phyloP scores from a whole-genome alignment of 1,284 basidiomycete species.

The Ustilago sp. region DNA sequence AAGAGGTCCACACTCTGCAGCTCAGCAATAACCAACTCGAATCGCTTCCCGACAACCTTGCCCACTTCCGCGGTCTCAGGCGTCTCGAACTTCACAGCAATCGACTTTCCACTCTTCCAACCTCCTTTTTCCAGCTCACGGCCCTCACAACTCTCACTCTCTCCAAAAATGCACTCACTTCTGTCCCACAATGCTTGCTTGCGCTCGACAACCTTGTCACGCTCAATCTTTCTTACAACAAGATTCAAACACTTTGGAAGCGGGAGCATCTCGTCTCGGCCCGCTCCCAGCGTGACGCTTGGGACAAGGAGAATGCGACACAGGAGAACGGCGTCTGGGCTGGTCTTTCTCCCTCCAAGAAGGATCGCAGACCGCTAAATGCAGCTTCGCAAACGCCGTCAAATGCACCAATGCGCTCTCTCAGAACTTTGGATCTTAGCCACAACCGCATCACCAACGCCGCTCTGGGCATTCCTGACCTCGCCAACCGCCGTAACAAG shows the following conservation, averaged over 20 bases:
- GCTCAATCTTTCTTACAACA: constrained; percentile 65
- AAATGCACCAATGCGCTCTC: constrained; percentile 38
- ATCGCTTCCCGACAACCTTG: constrained; percentile 50
- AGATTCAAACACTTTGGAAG: constrained; percentile 56
- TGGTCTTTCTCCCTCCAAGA: constrained; percentile 48
- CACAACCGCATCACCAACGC: constrained; percentile 56
- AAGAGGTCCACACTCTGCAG: constrained; percentile 51
- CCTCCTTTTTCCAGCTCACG: constrained; percentile 45
- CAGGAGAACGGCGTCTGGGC: constrained; percentile 58
- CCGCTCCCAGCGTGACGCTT: constrained; percentile 32
- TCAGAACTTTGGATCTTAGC: constrained; percentile 55
- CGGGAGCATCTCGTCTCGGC: constrained; percentile 29
- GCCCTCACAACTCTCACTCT: constrained; percentile 58
- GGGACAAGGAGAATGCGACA: constrained; percentile 47
- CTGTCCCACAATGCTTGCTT: constrained; percentile 52
- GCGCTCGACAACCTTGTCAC: constrained; percentile 54
- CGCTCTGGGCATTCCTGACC: constrained; percentile 43
- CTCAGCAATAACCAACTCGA: constrained; percentile 55
- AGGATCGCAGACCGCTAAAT: constrained; percentile 27
- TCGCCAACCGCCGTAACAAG: constrained; percentile 34
- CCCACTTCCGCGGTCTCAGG: constrained; percentile 50
- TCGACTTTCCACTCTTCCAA: constrained; percentile 48
- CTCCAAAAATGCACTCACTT: constrained; percentile 53
- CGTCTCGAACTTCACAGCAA: constrained; percentile 63
- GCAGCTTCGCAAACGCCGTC: not conserved